Evolutionary conservation across 2,329 filamentous ascomycete species (phyloP).

Genomic region (Fusarium transvaalense): DNA sequence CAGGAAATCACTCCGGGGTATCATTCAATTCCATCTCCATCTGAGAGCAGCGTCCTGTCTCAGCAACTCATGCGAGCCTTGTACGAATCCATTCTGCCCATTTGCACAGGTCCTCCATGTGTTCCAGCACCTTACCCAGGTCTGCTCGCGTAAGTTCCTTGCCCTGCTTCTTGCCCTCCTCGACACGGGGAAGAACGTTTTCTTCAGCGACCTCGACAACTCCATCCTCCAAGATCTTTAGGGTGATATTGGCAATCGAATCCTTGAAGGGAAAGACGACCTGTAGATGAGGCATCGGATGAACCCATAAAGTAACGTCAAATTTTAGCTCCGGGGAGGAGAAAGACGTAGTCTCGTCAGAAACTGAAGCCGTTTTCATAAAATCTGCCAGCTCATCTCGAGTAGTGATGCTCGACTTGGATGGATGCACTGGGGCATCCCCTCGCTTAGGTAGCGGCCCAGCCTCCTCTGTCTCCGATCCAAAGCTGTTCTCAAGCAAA

Average conservation of each 20-base stretch:
- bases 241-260: constrained; percentile 64
- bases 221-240: constrained; percentile 72
- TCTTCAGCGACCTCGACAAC: constrained; percentile 69
- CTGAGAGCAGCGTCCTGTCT: background rate
- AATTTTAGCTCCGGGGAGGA: constrained; percentile 51
- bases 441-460: constrained; percentile 18
- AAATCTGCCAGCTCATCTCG: constrained; percentile 53
- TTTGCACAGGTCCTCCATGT: constrained; percentile 64
- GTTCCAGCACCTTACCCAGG: constrained; percentile 61
- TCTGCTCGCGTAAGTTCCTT: constrained; percentile 57
- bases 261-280: constrained; percentile 66
- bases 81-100: constrained; percentile 67
- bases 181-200: constrained; percentile 57
- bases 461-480: constrained; percentile 50
- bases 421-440: background rate
- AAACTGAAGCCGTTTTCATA: constrained; percentile 37
- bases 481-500: constrained; percentile 73
- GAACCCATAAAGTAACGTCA: constrained; percentile 66
- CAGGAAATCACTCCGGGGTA: constrained; percentile 40
- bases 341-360: background rate
- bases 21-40: constrained; percentile 39
- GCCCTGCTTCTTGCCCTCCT: constrained; percentile 49
- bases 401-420: constrained; percentile 45
- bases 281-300: constrained; percentile 63
- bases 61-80: constrained; percentile 46